Evolutionary conservation across 495 filamentous ascomycete species (phyloP), one percentile per base, ranked within the genome.

Genomic region (Poronia punctata): DNA sequence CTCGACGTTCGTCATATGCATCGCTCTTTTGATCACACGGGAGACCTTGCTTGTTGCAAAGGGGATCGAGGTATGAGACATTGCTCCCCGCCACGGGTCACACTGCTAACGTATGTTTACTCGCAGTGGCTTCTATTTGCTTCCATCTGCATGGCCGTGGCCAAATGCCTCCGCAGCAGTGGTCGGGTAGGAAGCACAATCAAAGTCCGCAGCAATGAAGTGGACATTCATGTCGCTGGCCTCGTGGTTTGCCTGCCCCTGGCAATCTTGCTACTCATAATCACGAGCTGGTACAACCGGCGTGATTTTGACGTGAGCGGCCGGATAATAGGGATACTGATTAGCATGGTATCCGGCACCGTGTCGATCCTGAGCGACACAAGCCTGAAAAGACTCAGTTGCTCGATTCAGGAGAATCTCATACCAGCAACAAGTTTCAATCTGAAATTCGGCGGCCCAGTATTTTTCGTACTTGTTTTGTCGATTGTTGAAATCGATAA

Each of bases 11-110:
- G 19, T 26, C 1, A 10, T 45, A 30, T 45, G 42, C n/a, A 16
- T 38, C 16, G 34, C 30, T 3, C 19, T 45, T 16, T 12, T 45
- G 17, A 15, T 45, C 17, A 38, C 34, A 35, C 37, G 33, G 19
- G 42, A 45, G 32, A 45, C 37, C 35, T 45, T 34, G 42, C 28
- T 45, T 11, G 42, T 45, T 20, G 42, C 34, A 11, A 45, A 45
- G 28, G 42, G 42, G 2, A 38, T 45, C 27, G 21, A 31, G 42
- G 42, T 45, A 45, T 6, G 41, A 30, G 11, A 10, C 11, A 11
- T 15, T 20, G 7, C 10, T 11, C 15, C 8, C 25, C 35, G n/a
- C 14, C 7, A 9, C 10, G 29, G n/a, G n/a, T n/a, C n/a, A n/a
- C n/a, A n/a, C n/a, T n/a, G n/a, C n/a, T n/a, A n/a, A n/a, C n/a